Base-by-base conservation (phyloP, 306 rosid genomes). In the Pyrus pyrifolia region DNA sequence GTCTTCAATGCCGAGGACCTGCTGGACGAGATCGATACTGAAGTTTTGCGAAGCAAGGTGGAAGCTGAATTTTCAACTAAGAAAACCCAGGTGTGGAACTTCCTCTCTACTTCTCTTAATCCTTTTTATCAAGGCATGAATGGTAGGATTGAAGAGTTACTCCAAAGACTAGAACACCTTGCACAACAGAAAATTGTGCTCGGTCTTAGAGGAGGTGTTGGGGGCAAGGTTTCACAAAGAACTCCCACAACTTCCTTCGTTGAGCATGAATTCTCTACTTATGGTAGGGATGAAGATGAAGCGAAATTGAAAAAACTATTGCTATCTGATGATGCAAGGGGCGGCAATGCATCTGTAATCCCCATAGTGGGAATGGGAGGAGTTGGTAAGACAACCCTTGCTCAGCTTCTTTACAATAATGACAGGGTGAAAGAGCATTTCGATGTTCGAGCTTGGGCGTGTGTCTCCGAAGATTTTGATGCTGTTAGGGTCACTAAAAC, bases 351-450 rank as follows among this genome's bases (percentile, higher is more conserved):
- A 3, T 19, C 31, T 19, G 53, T 53, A 6, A 55, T 72, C 42
- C 65, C 76, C 5, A 55, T 72, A 30, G 65, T 55, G 9, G 75
- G 75, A 3, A 33, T 57, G 65, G 76, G 76, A 35, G 52, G 66
- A 17, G 4, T 72, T 33, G 76, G 35, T 19, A 70, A 70, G 33
- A 70, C 74, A 8, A 70, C 74, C 15, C 62, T 70, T 49, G 61
- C 74, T 70, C 74, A 51, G 42, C 44, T 70, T 44, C 19, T 51
- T 51, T 70, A 51, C 33, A 51, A 51, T 49, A 61, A 70, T 51
- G 17, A 29, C 23, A 0, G 1, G 0, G 23, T 70, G 23, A 46
- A 70, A 29, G n/a, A 29, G 5, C 5, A 15, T 70, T 70, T 70
- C 7, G 8, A 6, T 4, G 3, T 70, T 17, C 8, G 30, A 49